phyloP scores from a whole-genome alignment of 1,284 basidiomycete species.

The Peniophora sp. region DNA sequence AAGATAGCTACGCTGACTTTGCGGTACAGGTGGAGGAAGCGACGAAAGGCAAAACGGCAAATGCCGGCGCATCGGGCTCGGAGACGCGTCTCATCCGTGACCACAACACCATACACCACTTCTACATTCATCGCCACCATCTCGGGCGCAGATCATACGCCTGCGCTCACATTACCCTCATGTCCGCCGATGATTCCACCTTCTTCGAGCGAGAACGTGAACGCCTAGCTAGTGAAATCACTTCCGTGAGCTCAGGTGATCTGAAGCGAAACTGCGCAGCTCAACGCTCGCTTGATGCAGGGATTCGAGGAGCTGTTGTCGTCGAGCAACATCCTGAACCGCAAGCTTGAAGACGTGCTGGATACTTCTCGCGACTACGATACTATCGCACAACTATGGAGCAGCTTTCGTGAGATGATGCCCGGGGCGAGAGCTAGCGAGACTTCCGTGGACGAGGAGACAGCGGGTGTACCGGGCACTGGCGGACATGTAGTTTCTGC shows the following conservation, averaged over 20 bases:
- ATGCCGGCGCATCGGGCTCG: no score
- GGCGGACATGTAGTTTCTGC: slow-evolving; percentile 51
- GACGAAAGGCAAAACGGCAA: no score
- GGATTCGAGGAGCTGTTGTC: slow-evolving; percentile 86
- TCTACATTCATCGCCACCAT: no score
- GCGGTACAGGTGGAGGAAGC: no score
- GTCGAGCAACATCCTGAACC: slow-evolving; percentile 83
- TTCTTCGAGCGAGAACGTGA: slow-evolving; percentile 80
- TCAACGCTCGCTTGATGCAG: slow-evolving; percentile 30
- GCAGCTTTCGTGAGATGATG: slow-evolving; percentile 76
- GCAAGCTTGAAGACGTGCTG: slow-evolving; percentile 86
- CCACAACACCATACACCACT: no score
- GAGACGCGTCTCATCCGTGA: no score
- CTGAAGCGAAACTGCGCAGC: neutral
- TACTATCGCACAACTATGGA: slow-evolving; percentile 84
- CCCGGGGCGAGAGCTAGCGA: slow-evolving; percentile 34
- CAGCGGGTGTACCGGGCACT: slow-evolving; percentile 51
- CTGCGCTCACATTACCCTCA: slow-evolving; percentile 7
- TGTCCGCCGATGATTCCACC: slow-evolving; percentile 44
- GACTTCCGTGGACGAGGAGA: slow-evolving; percentile 22
- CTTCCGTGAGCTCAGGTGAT: slow-evolving; percentile 38
- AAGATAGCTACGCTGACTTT: no score
- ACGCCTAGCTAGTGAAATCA: slow-evolving; percentile 63
- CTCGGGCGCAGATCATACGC: no score
- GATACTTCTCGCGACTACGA: slow-evolving; percentile 92